Base-by-base conservation (phyloP, 768 basidiomycete species). In the Lentinula aciculospora region DNA sequence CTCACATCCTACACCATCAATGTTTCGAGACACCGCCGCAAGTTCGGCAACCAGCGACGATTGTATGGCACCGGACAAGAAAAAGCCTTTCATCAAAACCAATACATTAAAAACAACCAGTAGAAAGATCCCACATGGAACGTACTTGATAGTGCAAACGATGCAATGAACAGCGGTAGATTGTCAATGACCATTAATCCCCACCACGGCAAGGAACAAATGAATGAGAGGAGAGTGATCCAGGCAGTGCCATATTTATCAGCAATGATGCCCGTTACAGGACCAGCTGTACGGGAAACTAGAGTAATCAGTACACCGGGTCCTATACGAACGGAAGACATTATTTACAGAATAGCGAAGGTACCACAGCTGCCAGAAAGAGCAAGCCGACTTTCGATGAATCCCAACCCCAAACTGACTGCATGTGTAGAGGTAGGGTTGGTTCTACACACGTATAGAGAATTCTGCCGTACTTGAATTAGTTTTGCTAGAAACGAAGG, bases 1-100 rank as follows among this genome's bases (percentile, higher is more conserved):
- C 85, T 66, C 65, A 83, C 88, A 92, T 29, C 88, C 89, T 36
- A 91, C 75, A 3, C 87, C 87, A 34, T 79, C 78, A 21, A 85
- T 77, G 13, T 63, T 68, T 54, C 79, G 71, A 27, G 85, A 75
- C 1, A 87, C 81, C 8, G 77, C 70, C 10, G 88, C 87, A 7
- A 91, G 72, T 63, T 92, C 89, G 12, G 84, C 76, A 5, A 79
- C 86, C 15, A 89, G 58, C 0, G 87, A 86, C 3, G 27, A n/a
- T n/a, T n/a, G n/a, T n/a, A 88, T 68, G 0, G 81, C 71, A 0
- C 81, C 84, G 2, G 83, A 79, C 1, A 77, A 71, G 66, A 86
- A 88, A 62, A 89, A 83, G 57, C 73, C 89, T 90, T n/a, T n/a
- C n/a, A n/a, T n/a, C n/a, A n/a, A n/a, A n/a, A n/a, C n/a, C n/a